Evolutionary conservation across 495 filamentous ascomycete genomes (phyloP).

Genomic region (Podospora anserina): DNA sequence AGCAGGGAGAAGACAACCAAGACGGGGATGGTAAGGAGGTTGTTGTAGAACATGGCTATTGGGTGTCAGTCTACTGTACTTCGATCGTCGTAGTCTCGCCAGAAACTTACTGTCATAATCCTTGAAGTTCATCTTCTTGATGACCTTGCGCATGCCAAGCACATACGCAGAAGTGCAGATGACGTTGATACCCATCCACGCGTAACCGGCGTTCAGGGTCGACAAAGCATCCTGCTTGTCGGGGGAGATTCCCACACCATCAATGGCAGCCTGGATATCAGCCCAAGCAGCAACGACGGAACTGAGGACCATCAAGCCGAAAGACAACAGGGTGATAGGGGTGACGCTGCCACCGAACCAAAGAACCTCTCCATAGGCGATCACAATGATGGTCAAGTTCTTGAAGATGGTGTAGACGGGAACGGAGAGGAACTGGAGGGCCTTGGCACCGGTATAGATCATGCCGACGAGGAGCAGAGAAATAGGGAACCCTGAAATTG

Average conservation of each 20-base stretch:
- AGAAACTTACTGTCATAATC: conserved; percentile 90
- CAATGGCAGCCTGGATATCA: conserved; percentile 85
- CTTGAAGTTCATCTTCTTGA: conserved; percentile 99
- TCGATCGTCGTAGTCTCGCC: not conserved
- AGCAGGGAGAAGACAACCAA: conserved; percentile 78
- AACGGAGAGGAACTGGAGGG: conserved; percentile 93
- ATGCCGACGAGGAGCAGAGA: conserved; percentile 95
- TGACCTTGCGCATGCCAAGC: conserved; percentile 93
- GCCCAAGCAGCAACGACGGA: conserved; percentile 96
- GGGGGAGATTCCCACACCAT: conserved; percentile 51
- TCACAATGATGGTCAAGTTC: conserved; percentile 98
- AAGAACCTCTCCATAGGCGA: conserved; percentile 96
- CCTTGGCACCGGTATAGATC: conserved; percentile 98
- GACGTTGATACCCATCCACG: conserved; percentile 98
- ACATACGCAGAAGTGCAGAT: conserved; percentile 91
- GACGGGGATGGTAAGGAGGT: conserved; percentile 93
- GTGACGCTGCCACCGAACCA: conserved; percentile 98
- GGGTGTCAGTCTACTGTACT: conserved; percentile 12
- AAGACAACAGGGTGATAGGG: conserved; percentile 84
- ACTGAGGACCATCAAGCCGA: conserved; percentile 95
- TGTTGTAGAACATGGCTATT: conserved; percentile 99
- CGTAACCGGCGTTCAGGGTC: conserved; percentile 91
- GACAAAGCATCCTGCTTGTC: conserved; percentile 74
- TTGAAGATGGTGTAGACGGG: conserved; percentile 99
- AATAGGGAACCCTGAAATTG: conserved; percentile 83